Evolutionary conservation across 345 rosid genomes (phyloP).

Genomic region (Lepidium sativum): DNA sequence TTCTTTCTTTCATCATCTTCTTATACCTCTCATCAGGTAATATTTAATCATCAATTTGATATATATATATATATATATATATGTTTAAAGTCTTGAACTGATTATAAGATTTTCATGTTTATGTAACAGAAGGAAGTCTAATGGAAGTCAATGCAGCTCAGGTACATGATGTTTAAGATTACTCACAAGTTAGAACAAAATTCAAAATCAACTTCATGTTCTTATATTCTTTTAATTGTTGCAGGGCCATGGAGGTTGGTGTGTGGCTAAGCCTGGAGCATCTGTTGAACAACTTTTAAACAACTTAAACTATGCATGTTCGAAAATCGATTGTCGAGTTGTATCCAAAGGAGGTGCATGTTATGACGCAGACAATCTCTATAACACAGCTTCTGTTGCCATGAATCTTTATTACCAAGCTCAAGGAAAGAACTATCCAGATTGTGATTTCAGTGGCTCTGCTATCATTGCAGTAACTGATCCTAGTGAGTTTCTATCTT

Average conservation of each 20-base stretch:
- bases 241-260: background rate
- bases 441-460: conserved; percentile 1
- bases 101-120: background rate
- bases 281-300: background rate
- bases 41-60: background rate
- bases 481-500: conserved; percentile 29
- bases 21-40: background rate
- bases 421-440: background rate
- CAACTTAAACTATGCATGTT: background rate
- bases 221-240: background rate
- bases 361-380: background rate
- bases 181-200: background rate
- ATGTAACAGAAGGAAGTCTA: background rate
- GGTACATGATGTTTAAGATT: background rate
- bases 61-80: too few relatives aligned
- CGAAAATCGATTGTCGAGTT: background rate
- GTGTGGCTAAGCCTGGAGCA: background rate
- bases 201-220: background rate
- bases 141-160: background rate
- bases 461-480: conserved; percentile 6
- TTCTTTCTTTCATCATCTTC: conserved; percentile 5
- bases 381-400: conserved; percentile 19
- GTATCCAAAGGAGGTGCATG: conserved; percentile 11
- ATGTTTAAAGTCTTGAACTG: background rate
- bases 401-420: conserved; percentile 25